A percentile compares a stretch with the other conserved stretches of the same genome.
Evolutionary conservation across 108 stramenopile genomes (phyloP).

Genomic region (Cyclostephanos tholiformis): DNA sequence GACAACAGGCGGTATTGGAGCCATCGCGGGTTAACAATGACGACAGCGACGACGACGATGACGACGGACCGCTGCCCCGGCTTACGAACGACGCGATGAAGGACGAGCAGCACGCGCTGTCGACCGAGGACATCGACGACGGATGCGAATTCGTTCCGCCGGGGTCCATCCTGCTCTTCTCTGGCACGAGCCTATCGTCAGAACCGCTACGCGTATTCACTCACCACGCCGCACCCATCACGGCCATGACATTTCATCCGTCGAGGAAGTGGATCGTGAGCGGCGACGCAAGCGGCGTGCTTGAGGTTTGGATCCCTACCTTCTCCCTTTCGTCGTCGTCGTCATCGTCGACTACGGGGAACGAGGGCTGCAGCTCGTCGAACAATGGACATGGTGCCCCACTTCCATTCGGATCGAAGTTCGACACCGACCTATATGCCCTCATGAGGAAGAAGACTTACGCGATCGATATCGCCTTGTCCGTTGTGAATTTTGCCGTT

Average conservation of each 20-base stretch:
- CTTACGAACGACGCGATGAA: conserved; percentile 7
- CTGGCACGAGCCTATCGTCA: conserved; percentile 47
- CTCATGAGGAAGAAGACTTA: conserved; percentile 88
- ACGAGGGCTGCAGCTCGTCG: too few relatives aligned
- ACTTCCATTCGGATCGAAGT: conserved; percentile 68
- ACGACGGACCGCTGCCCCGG: conserved; percentile 30
- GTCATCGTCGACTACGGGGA: conserved; percentile 4
- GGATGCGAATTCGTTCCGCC: conserved; percentile 13
- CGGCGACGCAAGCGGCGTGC: conserved; percentile 85
- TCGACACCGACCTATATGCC: conserved; percentile 92
- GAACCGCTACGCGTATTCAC: conserved; percentile 62
- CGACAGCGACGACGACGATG: too few relatives aligned
- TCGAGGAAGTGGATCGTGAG: conserved; percentile 68
- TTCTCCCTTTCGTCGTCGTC: neutral
- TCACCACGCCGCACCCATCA: conserved; percentile 85
- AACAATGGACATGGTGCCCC: neutral
- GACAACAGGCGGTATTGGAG: too few relatives aligned
- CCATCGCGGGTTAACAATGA: too few relatives aligned
- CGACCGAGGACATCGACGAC: conserved; percentile 6
- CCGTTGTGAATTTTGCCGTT: conserved; percentile 74
- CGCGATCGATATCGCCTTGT: conserved; percentile 63
- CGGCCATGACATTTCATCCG: conserved; percentile 70
- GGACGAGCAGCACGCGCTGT: neutral
- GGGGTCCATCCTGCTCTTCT: conserved; percentile 60
- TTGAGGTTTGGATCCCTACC: conserved; percentile 89